Percentiles rank a stretch among this genome's conserved stretches.
These are phyloP conservation scores for Pseudohyphozyma bogoriensis DNA, from an alignment of 768 basidiomycete species.

Conservation along the genomic window DNA sequence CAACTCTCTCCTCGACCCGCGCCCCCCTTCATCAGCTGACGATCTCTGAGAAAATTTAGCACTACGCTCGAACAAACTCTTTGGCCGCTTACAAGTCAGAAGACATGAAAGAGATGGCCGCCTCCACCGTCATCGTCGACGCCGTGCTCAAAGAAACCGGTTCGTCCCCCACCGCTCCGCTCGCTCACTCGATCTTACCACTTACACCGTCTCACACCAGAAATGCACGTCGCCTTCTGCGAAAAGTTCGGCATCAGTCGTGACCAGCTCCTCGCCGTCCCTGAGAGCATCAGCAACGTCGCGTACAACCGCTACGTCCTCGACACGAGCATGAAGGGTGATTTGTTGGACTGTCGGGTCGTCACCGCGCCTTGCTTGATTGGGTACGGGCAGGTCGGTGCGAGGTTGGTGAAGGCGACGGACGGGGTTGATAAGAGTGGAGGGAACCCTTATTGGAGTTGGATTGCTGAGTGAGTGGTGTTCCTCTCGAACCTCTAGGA, in stretches of 20 bases:
- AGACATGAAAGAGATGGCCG: conserved; percentile 52
- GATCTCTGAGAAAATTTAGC: conserved; percentile 44
- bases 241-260: conserved; percentile 56
- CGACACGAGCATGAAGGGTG: conserved; percentile 68
- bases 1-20: background rate
- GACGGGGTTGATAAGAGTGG: conserved; percentile 45
- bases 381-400: conserved; percentile 85
- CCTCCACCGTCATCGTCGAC: conserved; percentile 55
- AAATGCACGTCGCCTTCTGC: conserved; percentile 48
- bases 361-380: conserved; percentile 74
- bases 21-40: too few species aligned
- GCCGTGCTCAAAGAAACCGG: conserved; percentile 58
- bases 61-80: conserved; percentile 74
- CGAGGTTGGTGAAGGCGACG: conserved; percentile 62
- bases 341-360: conserved; percentile 61
- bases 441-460: conserved; percentile 55
- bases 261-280: conserved; percentile 46
- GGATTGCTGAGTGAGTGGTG: conserved; percentile 50
- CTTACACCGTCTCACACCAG: background rate
- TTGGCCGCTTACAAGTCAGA: conserved; percentile 69
- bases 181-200: background rate
- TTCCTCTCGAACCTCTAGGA: too few species aligned
- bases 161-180: background rate
- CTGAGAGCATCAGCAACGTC: conserved; percentile 60
- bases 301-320: conserved; percentile 82